Conservation (phyloP, 331 rosid species). For the Dryas integrifolia region DNA sequence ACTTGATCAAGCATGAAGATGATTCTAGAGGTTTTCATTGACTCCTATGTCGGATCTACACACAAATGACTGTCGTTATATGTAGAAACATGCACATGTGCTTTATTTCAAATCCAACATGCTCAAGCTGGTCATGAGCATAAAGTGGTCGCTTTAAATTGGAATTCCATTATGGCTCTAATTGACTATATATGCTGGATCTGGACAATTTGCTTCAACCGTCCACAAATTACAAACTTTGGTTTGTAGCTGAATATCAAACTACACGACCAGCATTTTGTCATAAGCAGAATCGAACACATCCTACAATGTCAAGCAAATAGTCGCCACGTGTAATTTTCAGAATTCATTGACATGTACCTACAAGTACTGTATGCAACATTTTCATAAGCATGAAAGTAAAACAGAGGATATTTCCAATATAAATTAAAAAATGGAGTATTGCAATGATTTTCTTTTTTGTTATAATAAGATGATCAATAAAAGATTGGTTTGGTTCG, state of each 20-base stretch:
- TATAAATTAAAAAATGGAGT: neutral
- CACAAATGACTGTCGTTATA: neutral
- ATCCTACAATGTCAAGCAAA: neutral
- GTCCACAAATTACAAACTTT: neutral
- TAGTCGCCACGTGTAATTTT: neutral
- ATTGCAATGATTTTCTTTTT: no score
- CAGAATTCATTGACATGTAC: neutral
- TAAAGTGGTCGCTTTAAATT: no score
- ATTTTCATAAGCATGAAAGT: neutral
- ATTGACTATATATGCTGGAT: no score
- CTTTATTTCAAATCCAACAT: neutral
- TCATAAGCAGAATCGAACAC: neutral
- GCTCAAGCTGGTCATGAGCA: neutral
- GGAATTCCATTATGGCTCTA: no score
- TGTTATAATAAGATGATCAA: neutral
- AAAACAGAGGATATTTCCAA: no score
- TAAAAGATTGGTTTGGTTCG: neutral
- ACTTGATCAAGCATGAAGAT: no score
- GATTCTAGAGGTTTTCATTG: no score
- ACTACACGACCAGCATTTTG: neutral
- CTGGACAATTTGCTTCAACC: neutral
- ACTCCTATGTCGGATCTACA: neutral
- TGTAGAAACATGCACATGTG: neutral
- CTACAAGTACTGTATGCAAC: neutral
- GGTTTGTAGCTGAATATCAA: neutral